Conservation (phyloP, 106 monocot species). For the Acanthochlamys bracteata region DNA sequence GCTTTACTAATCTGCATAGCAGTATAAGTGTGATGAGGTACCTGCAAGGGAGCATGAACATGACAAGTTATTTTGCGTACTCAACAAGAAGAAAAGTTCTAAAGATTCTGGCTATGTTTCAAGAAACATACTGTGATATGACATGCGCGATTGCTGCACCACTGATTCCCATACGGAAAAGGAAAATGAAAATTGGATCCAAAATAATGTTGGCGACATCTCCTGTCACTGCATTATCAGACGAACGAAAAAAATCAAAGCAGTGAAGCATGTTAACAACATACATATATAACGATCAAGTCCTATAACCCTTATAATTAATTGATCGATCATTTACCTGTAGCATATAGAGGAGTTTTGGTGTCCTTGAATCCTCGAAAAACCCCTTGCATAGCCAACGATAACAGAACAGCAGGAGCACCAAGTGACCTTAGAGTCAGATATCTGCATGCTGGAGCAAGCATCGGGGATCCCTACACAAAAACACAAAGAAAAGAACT, state of each 20-base stretch:
- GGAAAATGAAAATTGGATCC: slow-evolving; percentile 82
- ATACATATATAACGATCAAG: background rate
- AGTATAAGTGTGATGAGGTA: slow-evolving; percentile 72
- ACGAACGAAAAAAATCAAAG: background rate
- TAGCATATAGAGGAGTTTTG: slow-evolving; percentile 57
- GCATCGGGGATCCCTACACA: slow-evolving; percentile 42
- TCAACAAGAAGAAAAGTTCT: too few relatives aligned
- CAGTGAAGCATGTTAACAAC: background rate
- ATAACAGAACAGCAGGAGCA: slow-evolving; percentile 67
- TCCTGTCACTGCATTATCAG: slow-evolving; percentile 50
- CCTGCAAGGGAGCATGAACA: slow-evolving; percentile 26
- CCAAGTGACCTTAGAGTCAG: slow-evolving; percentile 59
- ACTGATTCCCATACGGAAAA: slow-evolving; percentile 56
- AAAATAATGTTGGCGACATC: slow-evolving; percentile 76
- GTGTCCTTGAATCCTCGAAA: slow-evolving; percentile 70
- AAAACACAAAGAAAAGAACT: too few relatives aligned
- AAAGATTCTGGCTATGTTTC: too few relatives aligned
- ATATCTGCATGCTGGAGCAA: slow-evolving; percentile 41
- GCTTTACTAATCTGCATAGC: slow-evolving; percentile 34
- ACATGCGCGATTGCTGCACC: slow-evolving; percentile 95
- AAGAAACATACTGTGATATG: slow-evolving; percentile 70
- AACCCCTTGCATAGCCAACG: slow-evolving; percentile 69
- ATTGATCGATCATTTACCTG: slow-evolving; percentile 17
- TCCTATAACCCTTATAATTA: background rate
- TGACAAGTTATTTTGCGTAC: too few relatives aligned